Percentiles rank a stretch among this genome's conserved stretches.
Evolutionary conservation across 1,284 basidiomycete genomes (phyloP).

Genomic region (Trametes pubescens): DNA sequence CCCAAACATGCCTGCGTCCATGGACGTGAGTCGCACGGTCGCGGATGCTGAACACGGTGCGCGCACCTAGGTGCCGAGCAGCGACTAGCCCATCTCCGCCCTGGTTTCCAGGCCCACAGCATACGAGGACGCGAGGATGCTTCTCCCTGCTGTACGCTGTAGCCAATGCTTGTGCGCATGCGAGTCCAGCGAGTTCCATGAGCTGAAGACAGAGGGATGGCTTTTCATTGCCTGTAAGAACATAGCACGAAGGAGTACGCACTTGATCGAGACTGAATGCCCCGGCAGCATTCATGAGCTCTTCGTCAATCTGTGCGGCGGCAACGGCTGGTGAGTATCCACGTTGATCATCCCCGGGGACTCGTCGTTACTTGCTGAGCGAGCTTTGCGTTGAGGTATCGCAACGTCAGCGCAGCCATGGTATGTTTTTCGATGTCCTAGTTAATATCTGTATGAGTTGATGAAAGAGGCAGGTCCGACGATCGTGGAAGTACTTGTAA

Average conservation of each 20-base stretch:
- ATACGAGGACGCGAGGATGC: constrained; percentile 84
- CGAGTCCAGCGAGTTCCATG: constrained; percentile 98
- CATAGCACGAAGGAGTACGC: too few species aligned
- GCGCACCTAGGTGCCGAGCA: constrained; percentile 88
- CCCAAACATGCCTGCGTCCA: constrained; percentile 79
- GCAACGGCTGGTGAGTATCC: constrained; percentile 18
- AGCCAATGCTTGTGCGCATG: constrained; percentile 91
- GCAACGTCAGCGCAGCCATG: constrained; percentile 66
- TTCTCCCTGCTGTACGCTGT: constrained; percentile 75
- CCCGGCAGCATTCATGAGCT: constrained; percentile 85
- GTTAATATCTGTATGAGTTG: background rate
- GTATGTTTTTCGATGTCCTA: constrained; percentile 16
- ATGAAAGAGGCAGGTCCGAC: background rate
- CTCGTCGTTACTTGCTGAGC: constrained; percentile 74
- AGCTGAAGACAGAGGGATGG: constrained; percentile 57
- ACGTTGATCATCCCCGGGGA: background rate
- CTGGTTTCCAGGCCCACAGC: constrained; percentile 97
- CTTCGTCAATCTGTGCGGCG: constrained; percentile 81
- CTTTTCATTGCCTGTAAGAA: background rate
- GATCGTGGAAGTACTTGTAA: constrained; percentile 4
- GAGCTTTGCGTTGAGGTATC: constrained; percentile 80
- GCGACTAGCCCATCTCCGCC: constrained; percentile 98
- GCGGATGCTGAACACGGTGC: background rate
- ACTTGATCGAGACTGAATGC: constrained; percentile 95
- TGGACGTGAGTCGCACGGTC: background rate